A percentile compares a stretch with the other conserved stretches of the same genome.
Conservation (phyloP, 495 filamentous ascomycete species). For the Copromyces sp. region DNA sequence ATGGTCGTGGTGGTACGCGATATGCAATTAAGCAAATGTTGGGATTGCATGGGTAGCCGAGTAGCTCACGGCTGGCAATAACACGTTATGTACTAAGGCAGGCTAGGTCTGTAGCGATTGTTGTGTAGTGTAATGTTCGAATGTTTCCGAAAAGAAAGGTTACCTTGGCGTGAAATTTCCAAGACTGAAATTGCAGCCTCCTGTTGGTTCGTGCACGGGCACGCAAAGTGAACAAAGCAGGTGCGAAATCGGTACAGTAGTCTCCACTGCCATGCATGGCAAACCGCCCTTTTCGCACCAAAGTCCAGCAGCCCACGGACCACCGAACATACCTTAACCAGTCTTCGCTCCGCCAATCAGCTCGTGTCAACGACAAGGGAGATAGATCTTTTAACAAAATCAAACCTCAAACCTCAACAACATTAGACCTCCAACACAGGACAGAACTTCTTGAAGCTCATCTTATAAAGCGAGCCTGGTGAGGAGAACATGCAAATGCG, state of each 20-base stretch:
- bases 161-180: not conserved
- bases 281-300: not conserved
- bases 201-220: not conserved
- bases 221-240: not conserved
- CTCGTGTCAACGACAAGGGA: not conserved
- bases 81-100: not conserved
- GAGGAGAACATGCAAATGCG: not conserved
- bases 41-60: not conserved
- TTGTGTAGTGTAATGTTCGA: not conserved
- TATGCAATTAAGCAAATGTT: not conserved
- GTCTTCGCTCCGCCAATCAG: not conserved
- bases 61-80: not conserved
- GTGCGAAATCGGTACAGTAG: too few species aligned
- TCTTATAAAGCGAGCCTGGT: not conserved
- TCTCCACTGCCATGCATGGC: too few species aligned
- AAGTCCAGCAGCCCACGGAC: not conserved
- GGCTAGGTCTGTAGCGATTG: not conserved
- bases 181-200: not conserved
- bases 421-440: not conserved
- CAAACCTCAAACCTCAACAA: not conserved
- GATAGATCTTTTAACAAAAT: not conserved
- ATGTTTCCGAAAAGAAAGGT: not conserved
- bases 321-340: not conserved
- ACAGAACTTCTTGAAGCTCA: not conserved
- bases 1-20: not conserved